Evolutionary conservation across 768 basidiomycete genomes (phyloP).

Genomic region (Atractiella rhizophila): DNA sequence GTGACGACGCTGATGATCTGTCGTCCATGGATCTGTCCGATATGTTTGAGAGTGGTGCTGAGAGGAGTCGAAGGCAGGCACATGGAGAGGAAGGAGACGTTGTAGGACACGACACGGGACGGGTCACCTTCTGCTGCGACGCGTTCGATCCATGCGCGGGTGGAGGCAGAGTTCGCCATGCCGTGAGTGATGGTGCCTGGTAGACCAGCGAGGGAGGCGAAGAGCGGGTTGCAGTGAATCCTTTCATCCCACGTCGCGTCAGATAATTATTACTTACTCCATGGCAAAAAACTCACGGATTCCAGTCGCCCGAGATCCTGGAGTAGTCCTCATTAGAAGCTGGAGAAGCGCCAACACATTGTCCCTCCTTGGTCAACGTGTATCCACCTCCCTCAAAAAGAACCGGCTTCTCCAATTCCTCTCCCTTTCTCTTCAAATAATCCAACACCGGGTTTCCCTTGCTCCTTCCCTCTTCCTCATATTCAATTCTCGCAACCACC

Average conservation of each 20-base stretch:
- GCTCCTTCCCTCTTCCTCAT: slow-evolving; percentile 19
- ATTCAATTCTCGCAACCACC: slow-evolving; percentile 13
- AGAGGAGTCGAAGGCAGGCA: slow-evolving; percentile 73
- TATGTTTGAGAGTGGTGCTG: slow-evolving; percentile 60
- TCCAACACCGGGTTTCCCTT: slow-evolving; percentile 81
- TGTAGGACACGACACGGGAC: slow-evolving; percentile 67
- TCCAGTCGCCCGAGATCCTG: slow-evolving; percentile 86
- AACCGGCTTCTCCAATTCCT: slow-evolving; percentile 44
- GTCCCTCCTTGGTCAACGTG: slow-evolving; percentile 38
- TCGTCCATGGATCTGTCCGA: slow-evolving; percentile 67
- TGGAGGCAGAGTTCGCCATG: slow-evolving; percentile 87
- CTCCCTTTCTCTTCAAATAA: slow-evolving; percentile 77
- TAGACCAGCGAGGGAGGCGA: slow-evolving; percentile 72
- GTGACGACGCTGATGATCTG: slow-evolving; percentile 77
- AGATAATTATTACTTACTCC: too few species aligned
- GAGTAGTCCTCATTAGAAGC: slow-evolving; percentile 89
- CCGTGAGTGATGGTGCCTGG: slow-evolving; percentile 96
- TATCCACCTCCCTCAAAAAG: slow-evolving; percentile 72
- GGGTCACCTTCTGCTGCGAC: slow-evolving; percentile 80
- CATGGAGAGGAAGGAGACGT: slow-evolving; percentile 93
- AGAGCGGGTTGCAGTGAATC: slow-evolving; percentile 95
- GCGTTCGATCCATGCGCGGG: slow-evolving; percentile 71
- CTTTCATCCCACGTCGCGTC: too few species aligned
- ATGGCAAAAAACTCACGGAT: too few species aligned
- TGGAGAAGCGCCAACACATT: slow-evolving; percentile 52